Percentiles rank a stretch among this genome's conserved stretches.
Evolutionary conservation across 148 eudicot species (phyloP).

Genomic region (Hydrangea macrophylla): DNA sequence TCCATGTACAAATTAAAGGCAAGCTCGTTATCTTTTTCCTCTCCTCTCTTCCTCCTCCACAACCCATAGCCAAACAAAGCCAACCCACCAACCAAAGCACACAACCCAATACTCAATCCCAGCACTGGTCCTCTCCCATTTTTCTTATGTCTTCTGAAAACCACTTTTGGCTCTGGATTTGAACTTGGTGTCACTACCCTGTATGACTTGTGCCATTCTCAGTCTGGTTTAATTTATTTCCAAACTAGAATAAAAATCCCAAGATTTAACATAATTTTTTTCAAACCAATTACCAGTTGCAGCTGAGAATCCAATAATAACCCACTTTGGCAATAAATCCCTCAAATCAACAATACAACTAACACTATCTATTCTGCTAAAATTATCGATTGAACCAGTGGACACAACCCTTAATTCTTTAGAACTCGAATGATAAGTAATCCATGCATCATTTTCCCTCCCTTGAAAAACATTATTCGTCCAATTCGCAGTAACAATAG

Average conservation of each 20-base stretch:
- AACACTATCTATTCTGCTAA: background rate
- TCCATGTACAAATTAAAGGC: background rate
- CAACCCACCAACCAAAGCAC: conserved; percentile 1
- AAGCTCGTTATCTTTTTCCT: background rate
- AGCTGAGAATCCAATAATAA: conserved; percentile 19
- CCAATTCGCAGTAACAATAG: conserved; percentile 4
- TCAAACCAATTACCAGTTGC: background rate
- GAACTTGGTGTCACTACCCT: background rate
- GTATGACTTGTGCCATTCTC: background rate
- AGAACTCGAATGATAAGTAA: conserved; percentile 9
- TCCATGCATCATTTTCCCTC: conserved; percentile 12
- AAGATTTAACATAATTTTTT: background rate
- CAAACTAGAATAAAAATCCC: conserved; percentile 1
- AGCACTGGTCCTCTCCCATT: conserved; percentile 2
- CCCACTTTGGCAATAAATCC: conserved; percentile 13
- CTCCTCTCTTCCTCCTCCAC: conserved; percentile 1
- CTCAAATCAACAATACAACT: conserved; percentile 15
- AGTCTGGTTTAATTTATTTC: no score
- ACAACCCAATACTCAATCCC: conserved; percentile 14
- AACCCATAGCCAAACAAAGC: background rate
- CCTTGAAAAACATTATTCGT: background rate
- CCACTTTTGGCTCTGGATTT: background rate
- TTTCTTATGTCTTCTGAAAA: background rate
- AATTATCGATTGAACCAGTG: background rate
- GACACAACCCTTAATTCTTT: conserved; percentile 1